A percentile compares a stretch with the other conserved stretches of the same genome.
phyloP scores from a whole-genome alignment of 2,329 filamentous ascomycete species.

The Claviceps quebecensis region DNA sequence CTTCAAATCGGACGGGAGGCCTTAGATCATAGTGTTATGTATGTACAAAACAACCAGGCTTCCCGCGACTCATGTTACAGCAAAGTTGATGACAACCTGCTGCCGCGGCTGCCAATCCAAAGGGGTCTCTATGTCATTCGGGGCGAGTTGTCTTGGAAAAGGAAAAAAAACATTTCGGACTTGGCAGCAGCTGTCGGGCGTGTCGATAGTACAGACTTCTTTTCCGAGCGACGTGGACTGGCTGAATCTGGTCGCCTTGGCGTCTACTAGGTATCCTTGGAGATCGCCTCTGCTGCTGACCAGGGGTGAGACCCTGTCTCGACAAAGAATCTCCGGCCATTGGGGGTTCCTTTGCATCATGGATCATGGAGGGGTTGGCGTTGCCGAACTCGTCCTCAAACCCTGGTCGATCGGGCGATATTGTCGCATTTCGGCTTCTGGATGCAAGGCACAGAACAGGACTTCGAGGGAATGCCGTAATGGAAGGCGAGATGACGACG shows the following conservation, averaged over 20 bases:
- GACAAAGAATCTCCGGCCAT: slow-evolving; percentile 1
- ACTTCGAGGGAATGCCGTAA: no score
- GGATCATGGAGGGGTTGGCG: background rate
- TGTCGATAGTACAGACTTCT: background rate
- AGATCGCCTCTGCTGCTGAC: background rate
- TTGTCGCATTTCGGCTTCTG: background rate
- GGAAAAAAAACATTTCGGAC: background rate
- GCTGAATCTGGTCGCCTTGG: background rate
- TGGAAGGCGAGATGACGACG: no score
- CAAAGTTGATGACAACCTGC: background rate
- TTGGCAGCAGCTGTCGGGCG: background rate
- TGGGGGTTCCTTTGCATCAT: background rate
- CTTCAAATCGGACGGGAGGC: background rate
- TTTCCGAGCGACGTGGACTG: background rate
- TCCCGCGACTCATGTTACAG: background rate
- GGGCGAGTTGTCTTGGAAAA: background rate
- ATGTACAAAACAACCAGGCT: background rate
- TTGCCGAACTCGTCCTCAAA: background rate
- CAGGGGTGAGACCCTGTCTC: background rate
- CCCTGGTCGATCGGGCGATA: background rate
- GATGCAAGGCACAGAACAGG: no score
- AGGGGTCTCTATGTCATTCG: background rate
- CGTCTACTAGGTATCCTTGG: background rate
- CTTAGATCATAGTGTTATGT: background rate
- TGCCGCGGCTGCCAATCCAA: background rate